phyloP scores from a whole-genome alignment of 179 eudicot genomes.

The Silene vulgaris region DNA sequence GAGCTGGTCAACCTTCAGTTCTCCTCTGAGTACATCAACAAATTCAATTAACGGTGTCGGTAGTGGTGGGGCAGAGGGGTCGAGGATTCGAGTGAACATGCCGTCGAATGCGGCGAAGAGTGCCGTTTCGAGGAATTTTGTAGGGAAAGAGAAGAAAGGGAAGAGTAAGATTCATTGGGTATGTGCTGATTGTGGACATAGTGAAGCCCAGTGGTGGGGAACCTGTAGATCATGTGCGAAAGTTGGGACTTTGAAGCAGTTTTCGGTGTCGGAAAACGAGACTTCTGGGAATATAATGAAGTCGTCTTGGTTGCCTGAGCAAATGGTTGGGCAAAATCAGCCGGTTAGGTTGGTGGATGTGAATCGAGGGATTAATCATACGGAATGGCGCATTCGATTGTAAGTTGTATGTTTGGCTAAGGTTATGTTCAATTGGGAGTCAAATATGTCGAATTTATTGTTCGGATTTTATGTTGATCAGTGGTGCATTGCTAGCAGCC shows the following conservation, averaged over 20 bases:
- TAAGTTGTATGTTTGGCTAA: conserved; percentile 35
- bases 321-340: conserved; percentile 27
- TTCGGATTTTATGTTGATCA: background rate
- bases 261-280: conserved; percentile 36
- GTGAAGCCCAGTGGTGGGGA: conserved; percentile 91
- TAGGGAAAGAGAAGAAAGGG: conserved; percentile 38
- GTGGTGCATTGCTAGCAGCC: background rate
- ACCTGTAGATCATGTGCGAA: conserved; percentile 43
- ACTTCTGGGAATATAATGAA: conserved; percentile 47
- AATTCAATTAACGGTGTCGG: conserved; percentile 6
- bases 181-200: conserved; percentile 64
- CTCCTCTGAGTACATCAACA: background rate
- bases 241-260: conserved; percentile 48
- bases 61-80: conserved; percentile 14
- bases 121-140: conserved; percentile 4
- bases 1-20: conserved; percentile 30
- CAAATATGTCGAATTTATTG: background rate
- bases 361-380: conserved; percentile 48
- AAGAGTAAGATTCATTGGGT: conserved; percentile 43
- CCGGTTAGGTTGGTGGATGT: conserved; percentile 75
- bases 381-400: conserved; percentile 75
- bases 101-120: background rate
- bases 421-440: background rate
- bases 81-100: background rate
- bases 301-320: conserved; percentile 60